Evolutionary conservation across 306 rosid genomes (phyloP).

Genomic region (Vigna angularis): DNA sequence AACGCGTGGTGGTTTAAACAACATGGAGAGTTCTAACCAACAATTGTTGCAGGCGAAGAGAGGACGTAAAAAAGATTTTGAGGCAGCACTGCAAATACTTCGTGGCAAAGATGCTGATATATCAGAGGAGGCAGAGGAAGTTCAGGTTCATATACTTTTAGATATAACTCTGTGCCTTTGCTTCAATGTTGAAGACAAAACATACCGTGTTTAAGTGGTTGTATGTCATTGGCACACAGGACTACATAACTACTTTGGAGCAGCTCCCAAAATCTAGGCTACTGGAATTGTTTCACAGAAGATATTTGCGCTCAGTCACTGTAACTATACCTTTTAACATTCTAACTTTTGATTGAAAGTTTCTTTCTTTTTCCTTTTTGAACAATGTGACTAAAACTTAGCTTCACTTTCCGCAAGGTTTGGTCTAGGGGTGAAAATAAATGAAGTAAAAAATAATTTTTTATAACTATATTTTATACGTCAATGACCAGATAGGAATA

Average conservation of each 20-base stretch:
- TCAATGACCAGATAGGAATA: constrained; percentile 70
- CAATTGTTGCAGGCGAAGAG: constrained; percentile 68
- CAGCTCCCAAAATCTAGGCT: constrained; percentile 73
- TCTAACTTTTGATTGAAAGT: constrained; percentile 20
- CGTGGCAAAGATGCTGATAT: constrained; percentile 82
- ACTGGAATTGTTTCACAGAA: constrained; percentile 78
- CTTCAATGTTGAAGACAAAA: background rate
- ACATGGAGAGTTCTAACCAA: constrained; percentile 15
- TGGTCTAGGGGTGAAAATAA: background rate
- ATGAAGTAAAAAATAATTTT: background rate
- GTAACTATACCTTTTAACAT: constrained; percentile 51
- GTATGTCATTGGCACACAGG: constrained; percentile 55
- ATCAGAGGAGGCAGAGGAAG: constrained; percentile 79
- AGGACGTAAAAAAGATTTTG: constrained; percentile 68
- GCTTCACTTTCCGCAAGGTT: background rate
- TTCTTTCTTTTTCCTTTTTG: constrained; percentile 17
- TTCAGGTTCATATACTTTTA: constrained; percentile 62
- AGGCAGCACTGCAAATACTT: constrained; percentile 66
- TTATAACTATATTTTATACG: constrained; percentile 2
- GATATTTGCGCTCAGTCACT: constrained; percentile 75
- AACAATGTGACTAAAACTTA: background rate
- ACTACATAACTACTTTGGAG: constrained; percentile 73
- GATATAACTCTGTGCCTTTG: constrained; percentile 21
- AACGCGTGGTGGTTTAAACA: background rate
- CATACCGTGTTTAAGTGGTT: constrained; percentile 23